Conservation (phyloP, 1,139 yeast species). For the Saccharomycopsis hybrid region DNA sequence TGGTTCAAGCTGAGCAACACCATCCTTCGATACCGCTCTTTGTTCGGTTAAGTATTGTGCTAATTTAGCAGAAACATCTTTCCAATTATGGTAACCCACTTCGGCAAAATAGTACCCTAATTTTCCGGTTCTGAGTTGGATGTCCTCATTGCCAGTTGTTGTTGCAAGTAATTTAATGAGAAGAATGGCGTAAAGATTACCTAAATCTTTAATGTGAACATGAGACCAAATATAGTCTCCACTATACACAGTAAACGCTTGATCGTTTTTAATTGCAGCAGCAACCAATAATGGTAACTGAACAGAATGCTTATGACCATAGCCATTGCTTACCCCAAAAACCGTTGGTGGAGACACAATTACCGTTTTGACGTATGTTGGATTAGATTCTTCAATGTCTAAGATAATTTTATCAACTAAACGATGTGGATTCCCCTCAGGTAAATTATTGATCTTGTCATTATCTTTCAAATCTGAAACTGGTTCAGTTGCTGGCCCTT, state of each 20-base stretch:
- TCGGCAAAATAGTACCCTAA: constrained; percentile 37
- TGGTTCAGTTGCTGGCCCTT: constrained; percentile 26
- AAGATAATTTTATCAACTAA: constrained; percentile 34
- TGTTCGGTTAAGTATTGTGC: constrained; percentile 25
- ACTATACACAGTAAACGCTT: constrained; percentile 30
- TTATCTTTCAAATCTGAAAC: constrained; percentile 32
- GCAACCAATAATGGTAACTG: constrained; percentile 32
- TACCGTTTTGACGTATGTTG: constrained; percentile 5
- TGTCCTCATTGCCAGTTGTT: constrained; percentile 20
- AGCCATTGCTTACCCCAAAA: constrained; percentile 29
- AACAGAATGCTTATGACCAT: constrained; percentile 29
- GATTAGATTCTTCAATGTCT: constrained; percentile 24
- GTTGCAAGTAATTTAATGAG: constrained; percentile 26
- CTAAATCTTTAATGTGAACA: constrained; percentile 35
- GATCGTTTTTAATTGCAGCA: constrained; percentile 27
- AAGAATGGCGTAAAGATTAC: constrained; percentile 30
- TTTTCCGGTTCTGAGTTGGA: constrained; percentile 29
- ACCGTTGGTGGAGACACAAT: constrained; percentile 7
- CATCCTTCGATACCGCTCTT: constrained; percentile 23
- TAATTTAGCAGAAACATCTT: constrained; percentile 29
- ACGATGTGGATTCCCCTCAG: constrained; percentile 33
- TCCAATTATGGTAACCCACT: constrained; percentile 31
- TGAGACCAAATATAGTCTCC: constrained; percentile 36
- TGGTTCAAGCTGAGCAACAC: constrained; percentile 25
- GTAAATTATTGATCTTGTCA: constrained; percentile 31